These are phyloP conservation scores for Pleurostoma richardsiae DNA, from an alignment of 2,329 filamentous ascomycete genomes.

Conservation along the genomic window DNA sequence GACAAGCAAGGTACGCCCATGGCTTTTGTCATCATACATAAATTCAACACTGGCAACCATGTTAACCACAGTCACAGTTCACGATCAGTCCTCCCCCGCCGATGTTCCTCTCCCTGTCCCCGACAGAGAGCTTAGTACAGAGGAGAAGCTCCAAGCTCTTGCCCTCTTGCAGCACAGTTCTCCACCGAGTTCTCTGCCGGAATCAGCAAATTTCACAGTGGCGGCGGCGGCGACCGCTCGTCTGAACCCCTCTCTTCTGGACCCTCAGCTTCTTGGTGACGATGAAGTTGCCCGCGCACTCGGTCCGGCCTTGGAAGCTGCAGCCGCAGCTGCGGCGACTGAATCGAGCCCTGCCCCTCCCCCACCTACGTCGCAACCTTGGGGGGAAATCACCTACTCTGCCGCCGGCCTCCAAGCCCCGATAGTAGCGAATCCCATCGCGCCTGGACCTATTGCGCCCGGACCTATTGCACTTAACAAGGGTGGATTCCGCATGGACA, in stretches of 20 bases:
- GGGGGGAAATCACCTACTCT: conserved; percentile 49
- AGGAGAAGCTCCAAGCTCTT: conserved; percentile 46
- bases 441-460: conserved; percentile 9
- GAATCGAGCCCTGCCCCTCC: conserved; percentile 7
- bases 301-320: background rate
- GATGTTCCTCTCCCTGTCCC: conserved; percentile 3
- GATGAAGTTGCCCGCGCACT: conserved; percentile 7
- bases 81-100: conserved; percentile 1
- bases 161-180: conserved; percentile 13
- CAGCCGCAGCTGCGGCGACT: conserved; percentile 9
- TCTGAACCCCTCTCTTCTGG: conserved; percentile 48
- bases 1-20: conserved; percentile 29
- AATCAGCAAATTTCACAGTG: conserved; percentile 47
- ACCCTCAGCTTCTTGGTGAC: conserved; percentile 32
- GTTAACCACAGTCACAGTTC: too few species aligned
- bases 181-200: conserved; percentile 26
- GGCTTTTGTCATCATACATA: background rate
- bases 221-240: conserved; percentile 53
- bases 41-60: conserved; percentile 7
- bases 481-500: conserved; percentile 52
- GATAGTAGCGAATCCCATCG: conserved; percentile 11
- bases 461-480: conserved; percentile 21
- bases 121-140: conserved; percentile 32
- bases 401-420: conserved; percentile 20
- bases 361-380: conserved; percentile 31